Percentiles rank a stretch among this genome's conserved stretches.
Evolutionary conservation across 306 rosid species (phyloP).

Genomic region (Cicer yamashitae): DNA sequence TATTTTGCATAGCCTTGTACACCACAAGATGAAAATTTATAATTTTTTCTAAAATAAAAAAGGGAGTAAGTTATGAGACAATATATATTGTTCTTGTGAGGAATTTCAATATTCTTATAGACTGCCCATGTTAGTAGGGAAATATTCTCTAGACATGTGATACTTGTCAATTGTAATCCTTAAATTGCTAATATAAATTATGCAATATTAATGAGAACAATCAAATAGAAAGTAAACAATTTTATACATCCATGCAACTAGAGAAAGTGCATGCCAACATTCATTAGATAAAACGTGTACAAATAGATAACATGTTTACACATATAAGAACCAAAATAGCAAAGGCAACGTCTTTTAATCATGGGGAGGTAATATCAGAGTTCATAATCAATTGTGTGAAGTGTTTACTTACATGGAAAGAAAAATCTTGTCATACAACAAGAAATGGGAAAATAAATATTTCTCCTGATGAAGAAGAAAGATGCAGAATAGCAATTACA

Average conservation of each 20-base stretch:
- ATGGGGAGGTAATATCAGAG: background rate
- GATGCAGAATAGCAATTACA: constrained; percentile 32
- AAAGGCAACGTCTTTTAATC: background rate
- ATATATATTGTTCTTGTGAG: constrained; percentile 2
- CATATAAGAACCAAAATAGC: background rate
- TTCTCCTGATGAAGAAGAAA: constrained; percentile 22
- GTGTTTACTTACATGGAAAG: constrained; percentile 10
- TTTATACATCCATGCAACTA: background rate
- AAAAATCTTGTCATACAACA: constrained; percentile 3
- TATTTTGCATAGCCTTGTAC: background rate
- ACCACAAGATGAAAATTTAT: constrained; percentile 11
- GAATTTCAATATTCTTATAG: constrained; percentile 23
- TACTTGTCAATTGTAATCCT: background rate
- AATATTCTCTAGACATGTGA: constrained; percentile 18
- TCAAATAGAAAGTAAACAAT: constrained; percentile 2
- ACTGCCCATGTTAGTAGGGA: constrained; percentile 11
- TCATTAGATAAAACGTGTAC: background rate
- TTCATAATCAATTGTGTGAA: background rate
- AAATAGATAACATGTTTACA: background rate
- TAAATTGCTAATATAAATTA: background rate
- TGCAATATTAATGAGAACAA: constrained; percentile 13
- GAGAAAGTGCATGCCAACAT: background rate
- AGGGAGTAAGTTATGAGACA: constrained; percentile 9
- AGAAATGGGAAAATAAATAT: constrained; percentile 14
- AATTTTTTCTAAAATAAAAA: constrained; percentile 2